phyloP scores from a whole-genome alignment of 179 eudicot species.

The Silene coronaria region DNA sequence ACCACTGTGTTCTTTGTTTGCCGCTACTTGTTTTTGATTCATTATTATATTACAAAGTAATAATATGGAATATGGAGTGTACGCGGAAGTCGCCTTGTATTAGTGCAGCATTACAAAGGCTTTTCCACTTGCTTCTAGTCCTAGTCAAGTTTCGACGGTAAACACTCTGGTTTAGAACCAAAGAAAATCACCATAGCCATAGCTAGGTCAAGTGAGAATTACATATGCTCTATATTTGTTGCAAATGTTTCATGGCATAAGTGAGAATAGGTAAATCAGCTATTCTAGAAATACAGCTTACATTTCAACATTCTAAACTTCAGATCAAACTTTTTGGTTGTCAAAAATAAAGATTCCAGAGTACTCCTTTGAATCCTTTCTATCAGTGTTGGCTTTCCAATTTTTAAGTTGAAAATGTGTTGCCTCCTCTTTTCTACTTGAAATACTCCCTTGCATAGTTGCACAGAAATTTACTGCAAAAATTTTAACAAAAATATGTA shows the following conservation, averaged over 20 bases:
- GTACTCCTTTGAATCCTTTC: conserved; percentile 8
- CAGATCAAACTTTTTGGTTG: not conserved
- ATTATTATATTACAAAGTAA: too few relatives aligned
- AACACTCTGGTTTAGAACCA: too few relatives aligned
- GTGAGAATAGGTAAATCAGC: not conserved
- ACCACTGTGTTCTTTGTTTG: not conserved
- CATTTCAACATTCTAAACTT: not conserved
- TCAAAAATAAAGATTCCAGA: not conserved
- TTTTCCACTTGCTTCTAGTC: too few relatives aligned
- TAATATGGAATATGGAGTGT: too few relatives aligned
- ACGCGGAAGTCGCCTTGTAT: too few relatives aligned
- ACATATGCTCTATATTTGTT: too few relatives aligned
- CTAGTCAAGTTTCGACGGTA: too few relatives aligned
- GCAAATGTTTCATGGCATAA: too few relatives aligned
- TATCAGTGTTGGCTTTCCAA: not conserved
- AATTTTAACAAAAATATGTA: not conserved
- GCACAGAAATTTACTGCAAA: not conserved
- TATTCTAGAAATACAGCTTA: not conserved
- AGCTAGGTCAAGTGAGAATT: too few relatives aligned
- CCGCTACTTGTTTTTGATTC: not conserved
- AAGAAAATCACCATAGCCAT: too few relatives aligned
- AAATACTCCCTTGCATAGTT: not conserved
- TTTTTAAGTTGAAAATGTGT: not conserved
- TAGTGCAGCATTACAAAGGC: too few relatives aligned
- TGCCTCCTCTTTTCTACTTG: not conserved